Conservation (phyloP, 495 filamentous ascomycete genomes). For the Penicillium tannophilum region DNA sequence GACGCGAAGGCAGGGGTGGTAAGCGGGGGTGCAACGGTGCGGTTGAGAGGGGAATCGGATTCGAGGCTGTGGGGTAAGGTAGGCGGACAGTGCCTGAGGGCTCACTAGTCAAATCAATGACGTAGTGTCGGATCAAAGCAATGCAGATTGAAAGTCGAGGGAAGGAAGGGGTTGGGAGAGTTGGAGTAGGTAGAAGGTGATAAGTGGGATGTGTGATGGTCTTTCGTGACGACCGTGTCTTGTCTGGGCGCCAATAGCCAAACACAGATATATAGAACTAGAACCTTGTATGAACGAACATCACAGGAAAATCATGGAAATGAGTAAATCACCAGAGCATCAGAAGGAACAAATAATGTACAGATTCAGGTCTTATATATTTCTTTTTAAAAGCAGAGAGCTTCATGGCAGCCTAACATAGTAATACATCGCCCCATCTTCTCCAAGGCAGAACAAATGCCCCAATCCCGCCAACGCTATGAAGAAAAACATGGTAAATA, state of each 20-base stretch:
- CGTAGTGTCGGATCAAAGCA: slow-evolving; percentile 15
- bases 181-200: slow-evolving; percentile 3
- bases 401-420: slow-evolving; percentile 29
- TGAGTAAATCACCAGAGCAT: neutral
- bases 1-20: slow-evolving; percentile 17
- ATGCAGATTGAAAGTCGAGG: slow-evolving; percentile 1
- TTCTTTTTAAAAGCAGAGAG: slow-evolving; percentile 26
- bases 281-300: neutral
- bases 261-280: neutral
- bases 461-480: slow-evolving; percentile 52
- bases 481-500: slow-evolving; percentile 37
- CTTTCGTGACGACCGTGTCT: slow-evolving; percentile 14
- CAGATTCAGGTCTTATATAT: slow-evolving; percentile 2
- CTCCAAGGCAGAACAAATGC: slow-evolving; percentile 22
- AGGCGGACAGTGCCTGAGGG: slow-evolving; percentile 24
- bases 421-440: slow-evolving; percentile 29
- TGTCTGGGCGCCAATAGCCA: slow-evolving; percentile 25
- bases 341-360: neutral
- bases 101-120: slow-evolving; percentile 26
- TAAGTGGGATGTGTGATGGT: slow-evolving; percentile 26
- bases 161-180: slow-evolving; percentile 15
- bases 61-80: slow-evolving; percentile 34
- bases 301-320: neutral
- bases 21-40: slow-evolving; percentile 14
- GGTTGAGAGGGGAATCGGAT: slow-evolving; percentile 20